A percentile compares a stretch with the other conserved stretches of the same genome.
These are phyloP conservation scores for Harringtonia aguacate DNA, from an alignment of 2,329 filamentous ascomycete species.

Conservation along the genomic window DNA sequence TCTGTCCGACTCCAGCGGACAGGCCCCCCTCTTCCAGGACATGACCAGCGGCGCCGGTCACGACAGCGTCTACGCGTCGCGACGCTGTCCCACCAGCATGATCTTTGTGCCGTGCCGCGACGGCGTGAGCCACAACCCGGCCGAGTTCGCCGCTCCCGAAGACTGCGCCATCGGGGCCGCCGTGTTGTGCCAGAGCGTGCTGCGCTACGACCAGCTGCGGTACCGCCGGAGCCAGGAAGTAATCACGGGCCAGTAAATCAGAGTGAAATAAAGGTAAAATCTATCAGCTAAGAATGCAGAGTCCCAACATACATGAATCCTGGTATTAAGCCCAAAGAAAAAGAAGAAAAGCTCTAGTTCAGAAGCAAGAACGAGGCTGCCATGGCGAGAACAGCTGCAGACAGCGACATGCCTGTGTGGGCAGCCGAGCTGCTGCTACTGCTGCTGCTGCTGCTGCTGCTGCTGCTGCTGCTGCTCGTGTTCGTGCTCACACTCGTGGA, in stretches of 20 bases:
- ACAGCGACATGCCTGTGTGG: neutral
- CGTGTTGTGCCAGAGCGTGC: slow-evolving; percentile 28
- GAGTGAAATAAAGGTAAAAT: too few species aligned
- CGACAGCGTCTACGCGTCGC: slow-evolving; percentile 48
- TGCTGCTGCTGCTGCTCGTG: neutral
- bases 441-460: neutral
- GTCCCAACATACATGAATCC: too few species aligned
- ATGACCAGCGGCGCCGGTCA: slow-evolving; percentile 28
- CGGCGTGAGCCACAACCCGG: slow-evolving; percentile 53
- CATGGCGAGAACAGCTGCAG: too few species aligned
- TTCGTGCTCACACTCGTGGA: neutral
- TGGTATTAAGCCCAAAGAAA: too few species aligned
- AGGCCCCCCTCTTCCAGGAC: slow-evolving; percentile 3
- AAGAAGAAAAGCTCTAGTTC: too few species aligned
- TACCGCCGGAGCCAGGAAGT: too few species aligned
- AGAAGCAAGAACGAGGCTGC: too few species aligned
- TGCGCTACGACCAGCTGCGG: slow-evolving; percentile 14
- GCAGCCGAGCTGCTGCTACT: neutral
- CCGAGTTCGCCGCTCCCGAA: slow-evolving; percentile 48
- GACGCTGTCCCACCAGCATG: slow-evolving; percentile 53
- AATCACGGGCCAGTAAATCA: too few species aligned
- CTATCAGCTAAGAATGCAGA: too few species aligned
- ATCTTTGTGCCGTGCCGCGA: slow-evolving; percentile 55
- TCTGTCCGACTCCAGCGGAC: too few species aligned
- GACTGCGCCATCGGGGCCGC: slow-evolving; percentile 47